These are phyloP conservation scores for Cairneyella variabilis DNA, from an alignment of 495 filamentous ascomycete genomes.

Conservation along the genomic window DNA sequence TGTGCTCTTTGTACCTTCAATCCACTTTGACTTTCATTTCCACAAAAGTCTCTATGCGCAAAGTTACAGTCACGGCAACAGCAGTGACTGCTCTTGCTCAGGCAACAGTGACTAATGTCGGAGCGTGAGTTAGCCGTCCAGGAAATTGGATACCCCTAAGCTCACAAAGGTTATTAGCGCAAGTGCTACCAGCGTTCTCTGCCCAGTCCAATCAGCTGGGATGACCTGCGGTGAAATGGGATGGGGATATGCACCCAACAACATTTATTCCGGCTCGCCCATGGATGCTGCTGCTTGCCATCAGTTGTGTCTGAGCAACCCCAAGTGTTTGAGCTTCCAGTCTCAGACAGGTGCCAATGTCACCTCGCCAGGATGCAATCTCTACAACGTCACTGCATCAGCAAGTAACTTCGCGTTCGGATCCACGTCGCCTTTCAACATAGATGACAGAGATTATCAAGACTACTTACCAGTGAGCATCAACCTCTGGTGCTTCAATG, in stretches of 20 bases:
- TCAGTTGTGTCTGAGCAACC: conserved; percentile 5
- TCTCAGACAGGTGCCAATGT: background rate
- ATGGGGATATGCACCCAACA: conserved; percentile 9
- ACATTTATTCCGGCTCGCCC: background rate
- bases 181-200: too few species aligned
- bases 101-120: too few species aligned
- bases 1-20: too few species aligned
- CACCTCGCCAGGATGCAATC: background rate
- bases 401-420: conserved; percentile 1
- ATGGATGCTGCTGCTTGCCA: background rate
- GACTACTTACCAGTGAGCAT: conserved; percentile 10
- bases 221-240: background rate
- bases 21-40: too few species aligned
- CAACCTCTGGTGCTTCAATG: too few species aligned
- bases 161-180: too few species aligned
- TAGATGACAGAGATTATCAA: conserved; percentile 10
- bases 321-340: conserved; percentile 7
- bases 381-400: background rate
- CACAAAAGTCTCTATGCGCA: too few species aligned
- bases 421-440: conserved; percentile 1
- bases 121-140: too few species aligned
- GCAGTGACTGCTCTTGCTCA: too few species aligned
- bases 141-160: too few species aligned
- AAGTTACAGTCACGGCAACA: too few species aligned
- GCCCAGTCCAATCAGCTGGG: background rate